These are phyloP conservation scores for Eutrema yunnanense DNA, from an alignment of 345 rosid species.

Conservation along the genomic window DNA sequence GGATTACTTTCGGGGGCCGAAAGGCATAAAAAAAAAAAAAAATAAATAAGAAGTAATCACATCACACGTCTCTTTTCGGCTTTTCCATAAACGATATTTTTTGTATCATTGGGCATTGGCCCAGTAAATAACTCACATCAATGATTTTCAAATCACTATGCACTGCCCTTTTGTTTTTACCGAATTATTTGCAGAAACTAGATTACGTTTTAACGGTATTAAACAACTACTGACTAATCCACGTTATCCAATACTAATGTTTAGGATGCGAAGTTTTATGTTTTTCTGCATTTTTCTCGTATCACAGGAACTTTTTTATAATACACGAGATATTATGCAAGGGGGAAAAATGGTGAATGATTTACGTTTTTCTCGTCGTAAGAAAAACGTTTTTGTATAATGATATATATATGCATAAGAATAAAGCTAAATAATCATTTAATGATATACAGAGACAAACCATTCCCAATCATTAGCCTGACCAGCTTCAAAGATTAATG, in stretches of 20 bases:
- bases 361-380: not conserved
- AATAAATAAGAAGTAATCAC: not conserved
- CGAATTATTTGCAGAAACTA: not conserved
- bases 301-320: not conserved
- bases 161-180: not conserved
- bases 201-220: not conserved
- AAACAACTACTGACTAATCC: no score
- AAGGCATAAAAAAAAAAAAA: no score
- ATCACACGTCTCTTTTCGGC: not conserved
- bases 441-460: not conserved
- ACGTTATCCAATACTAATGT: no score
- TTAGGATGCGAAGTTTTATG: not conserved
- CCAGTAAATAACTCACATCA: not conserved
- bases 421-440: not conserved
- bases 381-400: not conserved
- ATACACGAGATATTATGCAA: not conserved
- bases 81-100: not conserved
- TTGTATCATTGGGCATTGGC: not conserved
- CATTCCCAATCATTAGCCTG: constrained; percentile 16
- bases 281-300: not conserved
- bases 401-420: constrained; percentile 4
- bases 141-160: not conserved
- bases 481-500: constrained; percentile 2
- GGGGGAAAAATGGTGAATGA: not conserved
- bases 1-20: no score